Evolutionary conservation across 768 basidiomycete genomes (phyloP).

Genomic region (Strobilomyces dryophilus): DNA sequence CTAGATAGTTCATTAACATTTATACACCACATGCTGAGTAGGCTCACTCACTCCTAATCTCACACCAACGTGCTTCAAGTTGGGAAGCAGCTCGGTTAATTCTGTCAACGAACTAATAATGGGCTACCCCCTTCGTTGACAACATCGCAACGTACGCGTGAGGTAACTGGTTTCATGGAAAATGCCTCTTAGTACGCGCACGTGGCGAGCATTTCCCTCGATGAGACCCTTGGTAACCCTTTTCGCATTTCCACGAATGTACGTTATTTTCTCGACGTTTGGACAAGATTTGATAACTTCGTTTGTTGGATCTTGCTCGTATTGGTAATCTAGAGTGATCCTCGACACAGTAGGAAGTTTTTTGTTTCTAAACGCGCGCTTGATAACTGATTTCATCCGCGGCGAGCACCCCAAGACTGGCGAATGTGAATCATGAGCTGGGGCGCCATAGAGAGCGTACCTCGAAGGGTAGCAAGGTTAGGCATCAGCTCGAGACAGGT

Average conservation of each 20-base stretch:
- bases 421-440: not conserved
- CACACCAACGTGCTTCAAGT: constrained; percentile 3
- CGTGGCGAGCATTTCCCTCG: not conserved
- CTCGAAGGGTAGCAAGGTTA: constrained; percentile 8
- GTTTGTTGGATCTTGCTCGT: no score
- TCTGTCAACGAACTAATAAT: not conserved
- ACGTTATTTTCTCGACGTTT: not conserved
- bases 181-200: constrained; percentile 7
- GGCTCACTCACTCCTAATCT: not conserved
- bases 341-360: constrained; percentile 8
- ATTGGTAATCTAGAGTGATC: not conserved
- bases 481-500: constrained; percentile 1
- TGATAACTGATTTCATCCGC: not conserved
- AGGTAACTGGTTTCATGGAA: not conserved
- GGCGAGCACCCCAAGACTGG: constrained; percentile 3
- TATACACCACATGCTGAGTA: not conserved
- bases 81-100: constrained; percentile 7
- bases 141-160: constrained; percentile 2
- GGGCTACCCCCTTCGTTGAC: not conserved
- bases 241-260: constrained; percentile 2
- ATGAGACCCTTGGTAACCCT: not conserved
- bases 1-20: not conserved
- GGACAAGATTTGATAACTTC: no score
- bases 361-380: constrained; percentile 3
- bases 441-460: not conserved